Evolutionary conservation across 768 basidiomycete species (phyloP), one percentile per base, ranked within the genome.

Genomic region (Tricholoma sp.): DNA sequence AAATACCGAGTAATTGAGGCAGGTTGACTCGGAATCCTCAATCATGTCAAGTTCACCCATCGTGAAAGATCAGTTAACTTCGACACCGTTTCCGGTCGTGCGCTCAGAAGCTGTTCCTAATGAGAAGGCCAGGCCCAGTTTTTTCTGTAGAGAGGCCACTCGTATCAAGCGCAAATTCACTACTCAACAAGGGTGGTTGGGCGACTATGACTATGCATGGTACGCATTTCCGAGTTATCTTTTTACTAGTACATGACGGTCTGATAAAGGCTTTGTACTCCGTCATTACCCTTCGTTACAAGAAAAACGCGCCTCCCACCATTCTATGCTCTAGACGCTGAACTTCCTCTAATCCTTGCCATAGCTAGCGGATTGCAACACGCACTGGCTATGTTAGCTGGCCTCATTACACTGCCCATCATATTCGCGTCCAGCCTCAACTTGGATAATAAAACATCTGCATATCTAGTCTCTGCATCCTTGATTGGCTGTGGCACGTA

Each of bases 401-500:
- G 88, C 2, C 74, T 91, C 43, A 90, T 92, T 63, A 89, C 88
- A 0, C 91, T 89, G 0, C 90, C 91, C 0, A 91, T 91, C 63
- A 88, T 91, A 57, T 85, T 92, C 62, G 82, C 88, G 0, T 82
- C 79, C 52, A 68, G 83, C 4, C 71, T 92, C 35, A 83, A 72
- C 57, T 71, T 91, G 18, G 83, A 88, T 50, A 64, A 77, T 2
- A 70, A 70, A 24, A 83, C 79, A 1, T 85, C 85, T 10, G 74
- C 86, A 0, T 94, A 92, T 65, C 83, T 92, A 85, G 82, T 93
- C 61, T 91, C 89, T 7, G 84, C 91, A 0, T 86, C 85, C 1
- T 75, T 93, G 52, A 91, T 91, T 63, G 82, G 85, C n/a, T 88
- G 84, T 64, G 87, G 87, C 85, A 56, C 21, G 83, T 73, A 19